A percentile compares a stretch with the other conserved stretches of the same genome.
Conservation (phyloP, 2,329 filamentous ascomycete genomes). For the Penicillium brevicompactum region DNA sequence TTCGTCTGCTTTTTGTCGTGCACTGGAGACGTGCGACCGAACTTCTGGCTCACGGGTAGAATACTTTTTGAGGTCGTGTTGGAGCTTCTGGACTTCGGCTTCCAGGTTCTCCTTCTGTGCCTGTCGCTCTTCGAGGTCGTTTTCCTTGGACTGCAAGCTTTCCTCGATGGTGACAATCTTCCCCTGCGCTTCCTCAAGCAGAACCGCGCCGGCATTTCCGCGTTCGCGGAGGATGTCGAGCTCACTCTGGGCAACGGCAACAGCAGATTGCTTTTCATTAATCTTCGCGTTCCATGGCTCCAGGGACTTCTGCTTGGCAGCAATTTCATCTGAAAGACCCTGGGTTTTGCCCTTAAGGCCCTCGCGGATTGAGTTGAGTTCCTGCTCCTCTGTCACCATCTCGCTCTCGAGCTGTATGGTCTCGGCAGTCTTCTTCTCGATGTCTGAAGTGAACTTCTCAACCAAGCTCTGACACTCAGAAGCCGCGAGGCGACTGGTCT, state of each 20-base stretch:
- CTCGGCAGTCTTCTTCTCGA: constrained; percentile 74
- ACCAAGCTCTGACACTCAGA: constrained; percentile 77
- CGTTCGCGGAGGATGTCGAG: constrained; percentile 88
- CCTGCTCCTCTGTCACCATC: constrained; percentile 76
- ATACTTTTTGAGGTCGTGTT: constrained; percentile 72
- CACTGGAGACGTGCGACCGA: constrained; percentile 81
- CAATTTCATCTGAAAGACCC: constrained; percentile 88
- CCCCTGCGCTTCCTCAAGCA: constrained; percentile 77
- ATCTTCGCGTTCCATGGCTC: constrained; percentile 98
- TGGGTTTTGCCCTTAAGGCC: constrained; percentile 94
- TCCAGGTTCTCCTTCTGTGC: constrained; percentile 71
- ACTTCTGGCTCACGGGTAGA: constrained; percentile 77
- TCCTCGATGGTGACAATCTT: constrained; percentile 77
- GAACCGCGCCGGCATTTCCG: constrained; percentile 81
- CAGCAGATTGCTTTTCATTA: constrained; percentile 90
- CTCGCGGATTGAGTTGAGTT: constrained; percentile 81
- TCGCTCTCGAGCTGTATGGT: constrained; percentile 74
- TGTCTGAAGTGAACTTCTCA: constrained; percentile 75
- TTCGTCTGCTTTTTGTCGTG: constrained; percentile 93
- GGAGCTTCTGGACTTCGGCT: constrained; percentile 71
- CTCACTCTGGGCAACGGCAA: constrained; percentile 93
- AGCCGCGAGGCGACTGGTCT: constrained; percentile 72
- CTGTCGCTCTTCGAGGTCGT: constrained; percentile 76
- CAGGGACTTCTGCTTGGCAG: constrained; percentile 85
- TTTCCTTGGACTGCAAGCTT: constrained; percentile 68